Conservation (phyloP, 306 rosid genomes). For the Vigna nakashimae region DNA sequence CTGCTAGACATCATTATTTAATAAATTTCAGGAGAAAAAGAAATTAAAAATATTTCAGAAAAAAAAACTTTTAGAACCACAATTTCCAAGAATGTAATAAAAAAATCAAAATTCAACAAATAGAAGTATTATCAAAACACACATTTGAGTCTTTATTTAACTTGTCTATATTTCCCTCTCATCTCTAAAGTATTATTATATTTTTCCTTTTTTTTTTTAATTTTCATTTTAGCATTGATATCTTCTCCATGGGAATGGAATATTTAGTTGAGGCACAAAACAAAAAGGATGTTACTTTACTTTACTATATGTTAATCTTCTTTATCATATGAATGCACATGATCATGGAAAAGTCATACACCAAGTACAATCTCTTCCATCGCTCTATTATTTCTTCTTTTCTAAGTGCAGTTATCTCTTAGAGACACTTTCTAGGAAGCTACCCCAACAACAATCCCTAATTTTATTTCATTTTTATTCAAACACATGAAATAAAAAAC, state of each 20-base stretch:
- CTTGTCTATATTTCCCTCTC: too few species aligned
- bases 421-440: background rate
- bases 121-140: too few species aligned
- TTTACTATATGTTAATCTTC: conserved; percentile 36
- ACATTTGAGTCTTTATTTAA: too few species aligned
- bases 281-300: conserved; percentile 45
- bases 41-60: too few species aligned
- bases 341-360: background rate
- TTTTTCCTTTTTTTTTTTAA: background rate
- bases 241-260: conserved; percentile 19
- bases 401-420: background rate
- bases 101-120: too few species aligned
- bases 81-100: too few species aligned
- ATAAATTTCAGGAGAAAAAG: too few species aligned
- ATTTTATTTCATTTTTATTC: background rate
- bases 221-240: background rate
- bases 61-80: too few species aligned
- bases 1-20: too few species aligned
- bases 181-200: too few species aligned
- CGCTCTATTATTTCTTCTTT: conserved; percentile 1
- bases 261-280: conserved; percentile 37
- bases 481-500: too few species aligned
- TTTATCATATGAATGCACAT: conserved; percentile 19
- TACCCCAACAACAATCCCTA: background rate
- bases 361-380: background rate